Percentiles rank a stretch among this genome's conserved stretches.
phyloP scores from a whole-genome alignment of 2,329 filamentous ascomycete genomes.

The Aureobasidium mangrovei region DNA sequence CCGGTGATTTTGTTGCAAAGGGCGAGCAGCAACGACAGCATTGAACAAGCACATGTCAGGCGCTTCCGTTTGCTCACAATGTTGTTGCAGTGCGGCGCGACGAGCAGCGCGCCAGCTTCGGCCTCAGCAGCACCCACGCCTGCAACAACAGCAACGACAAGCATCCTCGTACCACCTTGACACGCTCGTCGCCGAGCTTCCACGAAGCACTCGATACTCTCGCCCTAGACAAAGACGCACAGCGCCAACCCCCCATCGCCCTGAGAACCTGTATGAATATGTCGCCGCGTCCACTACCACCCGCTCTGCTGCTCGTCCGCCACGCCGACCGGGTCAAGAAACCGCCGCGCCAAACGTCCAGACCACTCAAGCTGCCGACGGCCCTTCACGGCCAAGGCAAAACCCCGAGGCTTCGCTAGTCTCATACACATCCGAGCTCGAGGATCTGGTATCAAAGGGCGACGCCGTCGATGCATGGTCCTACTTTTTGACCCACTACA shows the following conservation, averaged over 20 bases:
- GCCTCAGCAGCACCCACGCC: neutral
- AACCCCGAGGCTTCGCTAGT: neutral
- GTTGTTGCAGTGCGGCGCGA: neutral
- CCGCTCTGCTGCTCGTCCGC: neutral
- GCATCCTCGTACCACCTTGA: conserved; percentile 6
- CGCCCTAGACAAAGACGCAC: neutral
- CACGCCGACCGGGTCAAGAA: neutral
- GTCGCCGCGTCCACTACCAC: neutral
- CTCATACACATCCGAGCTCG: conserved; percentile 1
- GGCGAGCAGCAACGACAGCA: neutral
- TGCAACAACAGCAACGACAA: neutral
- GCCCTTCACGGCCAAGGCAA: too few relatives aligned
- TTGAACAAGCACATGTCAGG: conserved; percentile 1
- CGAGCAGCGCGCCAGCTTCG: neutral
- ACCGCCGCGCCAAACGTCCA: neutral
- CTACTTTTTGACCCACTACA: conserved; percentile 4
- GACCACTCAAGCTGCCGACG: too few relatives aligned
- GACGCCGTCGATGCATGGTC: conserved; percentile 9
- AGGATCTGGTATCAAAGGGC: neutral
- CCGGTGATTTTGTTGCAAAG: too few relatives aligned
- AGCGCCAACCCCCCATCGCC: neutral
- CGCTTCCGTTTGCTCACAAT: neutral
- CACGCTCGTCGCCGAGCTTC: neutral
- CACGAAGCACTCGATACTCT: conserved; percentile 11
- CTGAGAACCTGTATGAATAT: conserved; percentile 2